A percentile compares a stretch with the other conserved stretches of the same genome.
These are phyloP conservation scores for Cyberlindnera meyerae DNA, from an alignment of 805 yeast species.

Conservation along the genomic window DNA sequence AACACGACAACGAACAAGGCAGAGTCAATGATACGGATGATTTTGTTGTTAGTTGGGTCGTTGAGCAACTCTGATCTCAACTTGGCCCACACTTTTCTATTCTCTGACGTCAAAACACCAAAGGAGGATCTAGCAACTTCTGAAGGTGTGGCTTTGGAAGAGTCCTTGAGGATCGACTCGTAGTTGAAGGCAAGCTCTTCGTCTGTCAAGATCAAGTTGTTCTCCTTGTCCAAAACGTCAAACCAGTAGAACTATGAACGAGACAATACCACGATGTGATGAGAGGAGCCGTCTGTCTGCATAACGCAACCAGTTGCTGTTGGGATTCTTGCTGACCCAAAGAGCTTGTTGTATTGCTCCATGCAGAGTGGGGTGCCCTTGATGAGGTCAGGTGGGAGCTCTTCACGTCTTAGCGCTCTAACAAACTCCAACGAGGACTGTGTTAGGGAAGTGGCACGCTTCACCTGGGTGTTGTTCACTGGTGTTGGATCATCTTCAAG, in stretches of 20 bases:
- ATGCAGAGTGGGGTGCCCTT: constrained; percentile 71
- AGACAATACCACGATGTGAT: constrained; percentile 76
- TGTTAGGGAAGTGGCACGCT: constrained; percentile 76
- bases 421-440: constrained; percentile 75
- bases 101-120: constrained; percentile 88
- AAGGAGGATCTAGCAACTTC: constrained; percentile 80
- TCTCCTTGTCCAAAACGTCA: constrained; percentile 73
- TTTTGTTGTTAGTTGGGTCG: constrained; percentile 58
- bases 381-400: constrained; percentile 64
- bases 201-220: constrained; percentile 69
- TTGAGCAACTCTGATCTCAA: constrained; percentile 50
- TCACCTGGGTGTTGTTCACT: constrained; percentile 47
- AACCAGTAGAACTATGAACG: constrained; percentile 94
- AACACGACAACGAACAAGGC: constrained; percentile 80
- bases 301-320: constrained; percentile 76
- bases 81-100: constrained; percentile 81
- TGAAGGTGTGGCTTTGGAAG: constrained; percentile 41
- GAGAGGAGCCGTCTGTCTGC: constrained; percentile 72
- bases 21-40: constrained; percentile 68
- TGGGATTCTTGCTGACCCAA: constrained; percentile 87
- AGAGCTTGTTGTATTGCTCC: constrained; percentile 85
- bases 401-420: constrained; percentile 70
- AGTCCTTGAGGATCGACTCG: constrained; percentile 72
- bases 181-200: constrained; percentile 71
- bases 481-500: constrained; percentile 87